Conservation (phyloP, 805 yeast species). For the Clavispora phyllophila region DNA sequence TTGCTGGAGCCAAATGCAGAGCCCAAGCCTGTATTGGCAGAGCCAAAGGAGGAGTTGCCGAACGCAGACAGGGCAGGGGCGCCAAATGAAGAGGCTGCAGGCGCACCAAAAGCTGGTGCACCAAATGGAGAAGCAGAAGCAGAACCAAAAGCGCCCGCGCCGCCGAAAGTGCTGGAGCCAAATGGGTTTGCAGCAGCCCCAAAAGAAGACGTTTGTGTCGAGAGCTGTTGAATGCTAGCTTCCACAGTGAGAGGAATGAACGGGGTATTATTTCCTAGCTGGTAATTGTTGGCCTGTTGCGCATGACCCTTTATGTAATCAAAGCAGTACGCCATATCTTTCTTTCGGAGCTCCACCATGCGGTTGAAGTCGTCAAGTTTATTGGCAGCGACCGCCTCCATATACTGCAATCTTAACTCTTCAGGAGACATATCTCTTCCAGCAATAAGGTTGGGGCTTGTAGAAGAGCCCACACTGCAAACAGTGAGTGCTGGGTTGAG, state of each 20-base stretch:
- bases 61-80: slow-evolving; percentile 1
- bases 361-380: slow-evolving; percentile 34
- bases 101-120: not conserved
- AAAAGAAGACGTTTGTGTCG: slow-evolving; percentile 2
- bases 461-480: slow-evolving; percentile 47
- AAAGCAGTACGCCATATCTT: slow-evolving; percentile 18
- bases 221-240: slow-evolving; percentile 17
- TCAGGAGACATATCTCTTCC: slow-evolving; percentile 53
- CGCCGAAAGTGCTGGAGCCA: slow-evolving; percentile 5
- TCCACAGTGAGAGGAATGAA: slow-evolving; percentile 26
- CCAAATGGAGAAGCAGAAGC: not conserved
- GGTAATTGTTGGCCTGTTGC: not conserved
- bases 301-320: slow-evolving; percentile 26
- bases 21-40: not conserved
- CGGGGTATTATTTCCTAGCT: not conserved
- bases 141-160: slow-evolving; percentile 4
- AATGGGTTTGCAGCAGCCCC: slow-evolving; percentile 6
- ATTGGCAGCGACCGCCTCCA: slow-evolving; percentile 37
- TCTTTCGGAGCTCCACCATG: slow-evolving; percentile 26
- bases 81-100: slow-evolving; percentile 13
- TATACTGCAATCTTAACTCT: slow-evolving; percentile 45
- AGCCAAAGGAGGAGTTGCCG: slow-evolving; percentile 1
- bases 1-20: slow-evolving; percentile 18
- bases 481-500: slow-evolving; percentile 36
- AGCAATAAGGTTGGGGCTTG: slow-evolving; percentile 42